Evolutionary conservation across 2,329 filamentous ascomycete species (phyloP), one percentile per base, ranked within the genome.

Genomic region (Cryphonectria nitschkei): DNA sequence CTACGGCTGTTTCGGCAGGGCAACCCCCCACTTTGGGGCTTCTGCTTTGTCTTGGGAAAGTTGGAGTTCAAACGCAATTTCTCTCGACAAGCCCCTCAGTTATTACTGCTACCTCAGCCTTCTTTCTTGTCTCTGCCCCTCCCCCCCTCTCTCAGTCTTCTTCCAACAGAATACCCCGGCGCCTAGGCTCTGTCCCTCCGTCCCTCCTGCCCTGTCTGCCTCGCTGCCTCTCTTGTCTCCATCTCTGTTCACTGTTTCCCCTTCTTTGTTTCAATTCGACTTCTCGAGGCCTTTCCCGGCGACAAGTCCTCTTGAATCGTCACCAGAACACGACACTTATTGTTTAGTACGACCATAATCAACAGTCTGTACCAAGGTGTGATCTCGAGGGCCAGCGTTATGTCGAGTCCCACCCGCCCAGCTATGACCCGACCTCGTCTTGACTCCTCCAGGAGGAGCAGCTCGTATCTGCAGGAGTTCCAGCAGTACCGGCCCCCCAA

Each of bases 401-500:
- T 72, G 71, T 61, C 73, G 69, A 74, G 65, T 64, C 75, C 78
- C 75, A 70, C 78, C 71, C 80, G 77, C 74, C 78, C 77, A 71
- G 75, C 74, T 74, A 77, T 80, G 66, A 75, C 78, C 75, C 83
- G 85, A 63, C 86, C 86, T 68, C 84, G 86, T 77, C 80, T 88
- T 75, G 78, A 81, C 64, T 81, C 81, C 68, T 79, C 81, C 68
- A 87, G 86, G 85, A 85, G 88, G 76, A 89, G 86, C 81, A 87
- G 85, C 78, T 90, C 88, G 19, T 90, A 88, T 76, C 82, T 90
- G 70, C 84, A 85, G 78, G 88, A 90, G 74, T 87, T 90, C 76
- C 88, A 90, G 78, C 87, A 90, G 76, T 89, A 89, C 74, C 87
- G 88, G 65, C 86, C 87, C 41, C 87, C 87, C 14, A 80, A 81